Base-by-base conservation (phyloP, 2,329 filamentous ascomycete genomes). In the Penicillium thymicola region DNA sequence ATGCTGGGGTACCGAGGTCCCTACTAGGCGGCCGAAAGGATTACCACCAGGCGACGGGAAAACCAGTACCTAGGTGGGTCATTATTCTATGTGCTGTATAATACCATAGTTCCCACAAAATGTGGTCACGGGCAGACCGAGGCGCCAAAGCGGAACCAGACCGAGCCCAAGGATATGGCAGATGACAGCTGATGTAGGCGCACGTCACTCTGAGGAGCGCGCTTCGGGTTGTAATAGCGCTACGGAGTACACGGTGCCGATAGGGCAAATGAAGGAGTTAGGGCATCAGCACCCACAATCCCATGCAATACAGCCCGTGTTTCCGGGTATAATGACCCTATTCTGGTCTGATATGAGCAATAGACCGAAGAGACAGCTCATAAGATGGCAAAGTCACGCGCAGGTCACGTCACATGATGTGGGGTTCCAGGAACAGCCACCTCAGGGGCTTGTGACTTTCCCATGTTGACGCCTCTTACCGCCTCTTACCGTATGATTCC, bases 361-460 rank as follows among this genome's bases (percentile, higher is more conserved):
- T 34, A 11, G 6, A 21, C 44, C 30, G 18, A 43, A 27, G 16
- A n/a, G 32, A 40, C 54, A 52, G 43, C 54, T 56, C 54, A 56
- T 34, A 56, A 45, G 28, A 48, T 55, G 54, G 54, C 54, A 16
- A 56, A 36, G 41, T 56, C 54, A 56, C 42, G 54, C 54, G 54
- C 47, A 52, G 44, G 18, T 16, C 41, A 3, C 3, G 54, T 56
- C 48, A 56, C 54, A 56, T 56, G 54, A 55, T 55, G 52, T 55
- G 46, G 51, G 37, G 37, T 16, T n/a, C 23, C 44, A 27, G 32
- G 25, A 44, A 42, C 51, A 54, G 54, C 51, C 51, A 54, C 57
- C 42, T 59, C 55, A 56, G 54, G 58, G 51, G 54, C 59, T 53
- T 57, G 59, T 64, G 61, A 62, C 34, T 50, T 43, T 34, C 36